Percentiles rank a stretch among this genome's conserved stretches.
These are phyloP conservation scores for Phytophthora ramorum DNA, from an alignment of 352 stramenopile genomes.

Conservation along the genomic window DNA sequence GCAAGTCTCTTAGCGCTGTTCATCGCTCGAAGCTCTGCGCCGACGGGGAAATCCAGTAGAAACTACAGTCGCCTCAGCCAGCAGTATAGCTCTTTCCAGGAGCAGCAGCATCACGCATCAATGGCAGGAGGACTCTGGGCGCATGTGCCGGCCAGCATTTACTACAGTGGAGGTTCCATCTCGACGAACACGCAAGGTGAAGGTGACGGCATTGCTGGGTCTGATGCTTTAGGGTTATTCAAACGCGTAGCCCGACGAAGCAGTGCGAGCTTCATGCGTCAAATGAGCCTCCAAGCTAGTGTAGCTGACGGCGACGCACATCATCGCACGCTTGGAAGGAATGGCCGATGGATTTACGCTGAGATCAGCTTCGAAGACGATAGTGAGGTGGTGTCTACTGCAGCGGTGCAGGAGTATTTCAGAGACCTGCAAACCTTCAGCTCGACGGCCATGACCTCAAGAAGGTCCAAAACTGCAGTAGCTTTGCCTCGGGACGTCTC, in stretches of 20 bases:
- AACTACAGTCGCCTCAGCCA: conserved; percentile 8
- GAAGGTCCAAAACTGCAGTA: neutral
- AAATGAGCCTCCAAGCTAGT: conserved; percentile 14
- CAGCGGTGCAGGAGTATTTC: conserved; percentile 44
- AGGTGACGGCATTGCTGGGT: neutral
- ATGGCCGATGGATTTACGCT: conserved; percentile 56
- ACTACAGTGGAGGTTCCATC: conserved; percentile 24
- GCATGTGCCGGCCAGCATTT: conserved; percentile 24
- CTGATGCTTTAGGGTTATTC: neutral
- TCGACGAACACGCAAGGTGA: neutral
- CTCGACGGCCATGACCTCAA: conserved; percentile 1
- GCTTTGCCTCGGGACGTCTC: conserved; percentile 25
- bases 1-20: conserved; percentile 24
- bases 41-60: neutral
- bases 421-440: conserved; percentile 36
- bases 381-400: conserved; percentile 5
- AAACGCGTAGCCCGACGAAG: conserved; percentile 7
- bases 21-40: conserved; percentile 18
- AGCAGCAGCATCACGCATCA: conserved; percentile 13
- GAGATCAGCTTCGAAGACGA: conserved; percentile 52
- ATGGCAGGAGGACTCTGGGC: conserved; percentile 33
- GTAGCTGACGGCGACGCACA: neutral
- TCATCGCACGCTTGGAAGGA: conserved; percentile 18
- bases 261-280: conserved; percentile 26
- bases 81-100: conserved; percentile 15